A percentile compares a stretch with the other conserved stretches of the same genome.
phyloP scores from a whole-genome alignment of 2,329 filamentous ascomycete genomes.

The Epichloe glyceriae region DNA sequence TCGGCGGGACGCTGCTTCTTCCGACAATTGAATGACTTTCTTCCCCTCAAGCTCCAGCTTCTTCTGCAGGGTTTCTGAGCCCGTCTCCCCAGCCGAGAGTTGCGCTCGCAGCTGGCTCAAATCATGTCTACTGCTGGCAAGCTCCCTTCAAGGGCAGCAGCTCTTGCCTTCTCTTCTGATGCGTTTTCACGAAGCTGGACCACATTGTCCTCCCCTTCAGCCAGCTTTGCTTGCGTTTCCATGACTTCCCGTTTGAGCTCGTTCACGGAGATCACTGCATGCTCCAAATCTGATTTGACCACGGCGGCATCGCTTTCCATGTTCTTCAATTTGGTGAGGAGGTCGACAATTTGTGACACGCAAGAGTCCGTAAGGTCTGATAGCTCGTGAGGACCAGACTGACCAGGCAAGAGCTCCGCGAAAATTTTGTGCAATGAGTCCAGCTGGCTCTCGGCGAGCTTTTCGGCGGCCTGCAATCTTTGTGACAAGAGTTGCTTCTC shows the following conservation, averaged over 20 bases:
- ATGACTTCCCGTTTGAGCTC: conserved; percentile 46
- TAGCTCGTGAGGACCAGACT: conserved; percentile 41
- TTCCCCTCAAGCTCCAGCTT: conserved; percentile 64
- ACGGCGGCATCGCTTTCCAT: conserved; percentile 46
- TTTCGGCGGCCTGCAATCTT: conserved; percentile 37
- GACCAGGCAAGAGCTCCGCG: conserved; percentile 40
- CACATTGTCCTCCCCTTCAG: conserved; percentile 36
- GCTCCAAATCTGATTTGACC: conserved; percentile 50
- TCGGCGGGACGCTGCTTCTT: conserved; percentile 61
- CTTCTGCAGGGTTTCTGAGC: conserved; percentile 65
- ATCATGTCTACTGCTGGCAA: conserved; percentile 54
- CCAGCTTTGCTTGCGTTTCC: conserved; percentile 36
- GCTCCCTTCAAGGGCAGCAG: conserved; percentile 41
- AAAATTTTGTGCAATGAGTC: conserved; percentile 46
- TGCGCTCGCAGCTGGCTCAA: conserved; percentile 55
- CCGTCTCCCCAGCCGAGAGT: conserved; percentile 72
- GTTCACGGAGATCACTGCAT: conserved; percentile 39
- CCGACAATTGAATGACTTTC: conserved; percentile 52
- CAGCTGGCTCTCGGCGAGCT: conserved; percentile 37
- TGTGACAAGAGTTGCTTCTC: conserved; percentile 37
- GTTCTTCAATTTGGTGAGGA: conserved; percentile 46
- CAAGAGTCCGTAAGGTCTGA: conserved; percentile 47
- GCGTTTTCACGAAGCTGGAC: conserved; percentile 41
- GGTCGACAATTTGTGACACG: conserved; percentile 41
- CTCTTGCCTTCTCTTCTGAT: conserved; percentile 40